Evolutionary conservation across 169 alveolate genomes (phyloP).

Genomic region (Plasmodium blacklocki): DNA sequence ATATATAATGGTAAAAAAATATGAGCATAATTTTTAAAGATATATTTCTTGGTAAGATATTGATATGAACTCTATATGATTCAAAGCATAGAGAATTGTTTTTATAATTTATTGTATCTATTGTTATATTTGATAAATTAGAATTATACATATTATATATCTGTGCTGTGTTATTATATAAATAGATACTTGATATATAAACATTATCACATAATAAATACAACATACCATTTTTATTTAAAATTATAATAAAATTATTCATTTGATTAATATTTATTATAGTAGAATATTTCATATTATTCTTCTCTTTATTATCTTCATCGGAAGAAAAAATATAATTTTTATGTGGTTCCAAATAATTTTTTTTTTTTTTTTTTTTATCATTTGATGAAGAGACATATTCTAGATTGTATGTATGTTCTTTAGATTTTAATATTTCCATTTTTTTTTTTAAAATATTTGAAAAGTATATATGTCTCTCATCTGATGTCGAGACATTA

Average conservation of each 20-base stretch:
- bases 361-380: neutral
- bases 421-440: conserved; percentile 20
- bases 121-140: conserved; percentile 38
- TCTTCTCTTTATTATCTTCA: neutral
- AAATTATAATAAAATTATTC: conserved; percentile 49
- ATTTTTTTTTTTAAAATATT: conserved; percentile 11
- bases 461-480: conserved; percentile 4
- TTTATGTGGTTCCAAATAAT: neutral
- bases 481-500: conserved; percentile 32
- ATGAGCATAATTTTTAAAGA: conserved; percentile 42
- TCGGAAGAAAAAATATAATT: neutral
- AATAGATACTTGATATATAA: conserved; percentile 42
- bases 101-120: conserved; percentile 55
- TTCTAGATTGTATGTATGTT: neutral
- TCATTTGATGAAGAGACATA: neutral
- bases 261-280: conserved; percentile 51
- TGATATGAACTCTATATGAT: conserved; percentile 52
- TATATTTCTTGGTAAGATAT: conserved; percentile 50
- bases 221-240: conserved; percentile 57
- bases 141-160: conserved; percentile 57
- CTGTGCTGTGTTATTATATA: conserved; percentile 28
- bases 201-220: conserved; percentile 62
- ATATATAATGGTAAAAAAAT: conserved; percentile 68
- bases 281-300: neutral
- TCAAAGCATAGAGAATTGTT: conserved; percentile 20